Percentiles rank a stretch among this genome's conserved stretches.
These are phyloP conservation scores for Primulina huaijiensis DNA, from an alignment of 257 asterid species.

Conservation along the genomic window DNA sequence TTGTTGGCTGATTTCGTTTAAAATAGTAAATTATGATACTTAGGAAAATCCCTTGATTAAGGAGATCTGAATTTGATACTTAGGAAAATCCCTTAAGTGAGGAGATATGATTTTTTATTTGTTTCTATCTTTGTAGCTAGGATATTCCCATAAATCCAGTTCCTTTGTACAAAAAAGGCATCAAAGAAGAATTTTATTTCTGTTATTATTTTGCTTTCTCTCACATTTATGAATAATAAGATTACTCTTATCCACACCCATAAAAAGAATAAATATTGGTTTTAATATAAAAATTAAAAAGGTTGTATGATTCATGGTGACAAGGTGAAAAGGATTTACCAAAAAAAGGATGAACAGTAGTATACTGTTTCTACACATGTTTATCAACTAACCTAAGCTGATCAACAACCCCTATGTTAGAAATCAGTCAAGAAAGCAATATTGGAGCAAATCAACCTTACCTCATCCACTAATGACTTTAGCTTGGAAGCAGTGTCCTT, in stretches of 20 bases:
- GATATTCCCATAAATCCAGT: too few relatives aligned
- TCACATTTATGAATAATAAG: too few relatives aligned
- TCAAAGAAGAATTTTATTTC: too few relatives aligned
- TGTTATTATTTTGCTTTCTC: too few relatives aligned
- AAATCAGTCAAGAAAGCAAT: not conserved
- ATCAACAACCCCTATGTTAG: not conserved
- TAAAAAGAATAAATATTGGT: not conserved
- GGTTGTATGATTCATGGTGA: not conserved
- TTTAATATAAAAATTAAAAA: too few relatives aligned
- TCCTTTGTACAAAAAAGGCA: too few relatives aligned
- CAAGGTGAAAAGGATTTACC: not conserved
- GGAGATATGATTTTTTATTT: not conserved
- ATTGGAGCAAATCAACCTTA: conserved; percentile 20
- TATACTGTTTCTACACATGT: not conserved
- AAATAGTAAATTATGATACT: too few relatives aligned
- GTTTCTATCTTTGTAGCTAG: too few relatives aligned
- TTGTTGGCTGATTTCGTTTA: not conserved
- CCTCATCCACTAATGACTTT: conserved; percentile 87
- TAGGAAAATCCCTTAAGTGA: too few relatives aligned
- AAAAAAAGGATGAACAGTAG: not conserved
- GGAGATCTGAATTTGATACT: too few relatives aligned
- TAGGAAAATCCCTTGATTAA: too few relatives aligned
- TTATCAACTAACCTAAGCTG: not conserved
- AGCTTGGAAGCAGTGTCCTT: conserved; percentile 80
- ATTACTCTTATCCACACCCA: not conserved